Evolutionary conservation across 2,329 filamentous ascomycete genomes (phyloP), one percentile per base, ranked within the genome.

Genomic region (Cryoendolithus antarcticus): DNA sequence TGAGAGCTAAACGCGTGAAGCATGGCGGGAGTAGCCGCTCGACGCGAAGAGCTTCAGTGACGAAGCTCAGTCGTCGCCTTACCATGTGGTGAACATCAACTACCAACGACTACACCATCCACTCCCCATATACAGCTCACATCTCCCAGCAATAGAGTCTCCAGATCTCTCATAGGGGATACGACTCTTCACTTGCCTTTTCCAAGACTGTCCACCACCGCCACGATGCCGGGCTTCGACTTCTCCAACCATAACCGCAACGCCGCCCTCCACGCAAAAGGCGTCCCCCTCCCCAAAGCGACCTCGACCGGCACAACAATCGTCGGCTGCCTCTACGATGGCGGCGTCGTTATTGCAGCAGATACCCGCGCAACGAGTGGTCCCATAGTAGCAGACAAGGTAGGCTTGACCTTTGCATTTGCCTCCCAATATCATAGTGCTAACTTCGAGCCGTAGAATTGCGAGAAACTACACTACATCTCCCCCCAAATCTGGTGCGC

Each of bases 211-310:
- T 19, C 15, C 15, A 19, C 15, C 15, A 19, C 40, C 30, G 13
- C 32, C 45, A 54, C 33, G 56, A 98, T 98, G 91, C 80, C 84
- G 56, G 88, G 88, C 69, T 94, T 95, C 75, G 88, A 96, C 71
- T 98, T 98, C 75, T 93, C 86, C 65, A 98, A 98, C 75, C 91
- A 96, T 77, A 94, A 94, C 76, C 86, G 91, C 72, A 98, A 98
- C 77, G 78, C 82, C 62, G 89, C 89, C 49, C 78, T 98, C 53
- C 89, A 96, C 64, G 86, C 89, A 55, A 79, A 82, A 65, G 93
- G 93, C 53, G 82, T 96, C 37, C 91, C 91, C 46, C 72, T 96
- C 44, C 91, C 93, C 56, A 96, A 95, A 70, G 91, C 91, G 47
- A 98, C 91, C 45, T 95, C 88, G 67, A 98, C 91, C 45, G 91